A percentile compares a stretch with the other conserved stretches of the same genome.
Conservation (phyloP, 306 rosid species). For the Luffa aegyptiaca region DNA sequence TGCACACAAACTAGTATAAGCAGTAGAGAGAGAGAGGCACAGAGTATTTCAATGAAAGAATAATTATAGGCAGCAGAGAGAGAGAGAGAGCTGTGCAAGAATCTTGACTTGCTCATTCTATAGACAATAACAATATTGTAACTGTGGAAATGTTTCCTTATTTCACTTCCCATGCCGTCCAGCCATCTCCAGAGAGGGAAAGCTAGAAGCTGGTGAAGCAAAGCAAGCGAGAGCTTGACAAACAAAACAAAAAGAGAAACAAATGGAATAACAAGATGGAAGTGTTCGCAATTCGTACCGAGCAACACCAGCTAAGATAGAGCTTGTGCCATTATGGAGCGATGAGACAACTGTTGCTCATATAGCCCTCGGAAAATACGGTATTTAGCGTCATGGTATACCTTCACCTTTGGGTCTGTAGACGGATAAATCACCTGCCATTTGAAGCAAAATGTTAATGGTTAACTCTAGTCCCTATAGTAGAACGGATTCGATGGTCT, state of each 20-base stretch:
- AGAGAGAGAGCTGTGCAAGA: background rate
- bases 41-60: background rate
- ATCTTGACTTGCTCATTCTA: background rate
- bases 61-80: background rate
- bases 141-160: background rate
- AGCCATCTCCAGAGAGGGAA: background rate
- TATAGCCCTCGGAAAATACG: conserved; percentile 68
- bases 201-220: background rate
- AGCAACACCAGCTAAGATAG: conserved; percentile 27
- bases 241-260: background rate
- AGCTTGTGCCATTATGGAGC: conserved; percentile 70
- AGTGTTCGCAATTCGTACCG: conserved; percentile 2
- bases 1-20: background rate
- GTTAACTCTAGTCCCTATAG: background rate
- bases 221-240: background rate
- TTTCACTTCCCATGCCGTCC: background rate
- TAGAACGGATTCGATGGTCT: background rate
- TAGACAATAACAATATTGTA: background rate
- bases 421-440: conserved; percentile 78
- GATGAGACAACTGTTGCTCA: conserved; percentile 66
- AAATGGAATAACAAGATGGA: background rate
- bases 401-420: conserved; percentile 71
- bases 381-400: conserved; percentile 79
- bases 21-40: background rate
- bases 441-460: conserved; percentile 8